phyloP scores from a whole-genome alignment of 768 basidiomycete genomes.

The Tricholoma terreum region DNA sequence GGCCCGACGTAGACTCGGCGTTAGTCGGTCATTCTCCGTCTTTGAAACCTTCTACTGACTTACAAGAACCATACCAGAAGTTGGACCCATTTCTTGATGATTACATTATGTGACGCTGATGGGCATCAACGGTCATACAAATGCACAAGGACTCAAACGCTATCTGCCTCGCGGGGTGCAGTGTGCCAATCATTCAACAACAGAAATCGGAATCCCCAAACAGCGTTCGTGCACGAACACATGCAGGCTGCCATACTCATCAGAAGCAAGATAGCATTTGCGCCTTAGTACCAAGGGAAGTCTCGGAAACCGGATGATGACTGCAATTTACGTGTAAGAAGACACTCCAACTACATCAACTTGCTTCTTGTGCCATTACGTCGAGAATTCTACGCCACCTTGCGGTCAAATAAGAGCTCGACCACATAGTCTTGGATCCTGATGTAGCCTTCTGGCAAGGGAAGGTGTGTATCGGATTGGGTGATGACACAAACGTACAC shows the following conservation, averaged over 20 bases:
- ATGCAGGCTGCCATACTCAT: background rate
- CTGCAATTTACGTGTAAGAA: background rate
- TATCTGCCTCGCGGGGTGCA: too few relatives aligned
- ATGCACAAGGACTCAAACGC: too few relatives aligned
- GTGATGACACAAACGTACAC: background rate
- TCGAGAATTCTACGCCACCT: background rate
- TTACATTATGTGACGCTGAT: too few relatives aligned
- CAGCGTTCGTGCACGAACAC: background rate
- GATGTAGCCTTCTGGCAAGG: background rate
- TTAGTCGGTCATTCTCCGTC: too few relatives aligned
- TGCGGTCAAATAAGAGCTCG: background rate
- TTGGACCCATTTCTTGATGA: too few relatives aligned
- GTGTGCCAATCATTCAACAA: conserved; percentile 49
- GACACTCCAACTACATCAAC: background rate
- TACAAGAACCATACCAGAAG: too few relatives aligned
- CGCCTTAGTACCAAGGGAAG: background rate
- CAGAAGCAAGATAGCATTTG: background rate
- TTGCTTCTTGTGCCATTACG: background rate
- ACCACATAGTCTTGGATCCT: background rate
- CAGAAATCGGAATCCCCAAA: conserved; percentile 28
- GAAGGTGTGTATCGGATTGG: background rate
- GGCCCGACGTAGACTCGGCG: too few relatives aligned
- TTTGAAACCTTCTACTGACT: too few relatives aligned
- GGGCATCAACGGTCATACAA: too few relatives aligned
- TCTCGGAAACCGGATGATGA: background rate